Evolutionary conservation across 768 basidiomycete genomes (phyloP), one percentile per base, ranked within the genome.

Genomic region (Rhodotorula graminis): DNA sequence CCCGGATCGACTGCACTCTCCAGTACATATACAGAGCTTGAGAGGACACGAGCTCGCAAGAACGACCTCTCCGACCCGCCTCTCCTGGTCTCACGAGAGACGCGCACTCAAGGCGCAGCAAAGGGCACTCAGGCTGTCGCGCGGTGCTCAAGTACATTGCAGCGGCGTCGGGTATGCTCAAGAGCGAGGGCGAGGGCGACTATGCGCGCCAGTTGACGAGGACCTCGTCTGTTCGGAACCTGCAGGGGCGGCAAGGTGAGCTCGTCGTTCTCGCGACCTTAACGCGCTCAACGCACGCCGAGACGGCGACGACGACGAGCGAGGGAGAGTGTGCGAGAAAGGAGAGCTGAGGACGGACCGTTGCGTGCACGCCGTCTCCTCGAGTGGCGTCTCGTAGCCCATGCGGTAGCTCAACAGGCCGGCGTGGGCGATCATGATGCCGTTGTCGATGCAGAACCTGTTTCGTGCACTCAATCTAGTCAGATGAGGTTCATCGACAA

Each of bases 391-490:
- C 60, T 82, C 81, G 72, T 88, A 85, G 37, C 95, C 96, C 93
- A 94, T 97, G 5, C 96, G 86, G 80, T 87, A 93, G 73, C 89
- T 88, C 50, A 99, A 84, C 42, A 99, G 85, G 11, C 96, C 96
- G 12, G 96, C 96, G 79, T 99, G 96, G 5, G 96, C 95, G 66
- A 99, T 98, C 96, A 99, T 99, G 77, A 98, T 95, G 2, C 96
- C 96, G 77, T 99, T 99, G 81, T 99, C 96, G 71, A 99, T 98
- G 82, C 96, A 98, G 81, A 95, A 98, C 65, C 94, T 95, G 77
- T n/a, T n/a, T 31, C n/a, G 52, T 11, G 31, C 53, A 23, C 18
- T 15, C 14, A 50, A 52, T 65, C 14, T 27, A 2, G 2, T 46
- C 14, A 18, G 44, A 6, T 46, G 8, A 14, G 15, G 18, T 3